These are phyloP conservation scores for Euphrasia confusa DNA, from an alignment of 257 asterid genomes.

Conservation along the genomic window DNA sequence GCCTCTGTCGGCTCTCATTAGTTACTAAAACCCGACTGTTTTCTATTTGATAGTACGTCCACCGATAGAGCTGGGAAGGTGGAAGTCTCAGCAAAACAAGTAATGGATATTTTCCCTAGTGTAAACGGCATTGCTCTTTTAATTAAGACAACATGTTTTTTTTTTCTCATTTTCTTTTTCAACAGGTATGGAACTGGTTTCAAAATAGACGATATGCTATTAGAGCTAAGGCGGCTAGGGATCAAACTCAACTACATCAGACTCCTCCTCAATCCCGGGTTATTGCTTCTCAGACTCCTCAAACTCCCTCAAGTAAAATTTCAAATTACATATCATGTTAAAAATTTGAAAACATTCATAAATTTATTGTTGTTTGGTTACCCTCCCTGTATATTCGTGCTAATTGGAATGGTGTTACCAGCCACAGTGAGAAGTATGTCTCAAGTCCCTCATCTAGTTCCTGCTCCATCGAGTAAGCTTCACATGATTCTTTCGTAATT, in stretches of 20 bases:
- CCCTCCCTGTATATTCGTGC: constrained; percentile 14
- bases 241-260: constrained; percentile 22
- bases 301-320: not conserved
- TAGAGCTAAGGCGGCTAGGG: constrained; percentile 15
- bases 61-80: constrained; percentile 78
- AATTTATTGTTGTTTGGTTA: constrained; percentile 7
- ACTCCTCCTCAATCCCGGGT: not conserved
- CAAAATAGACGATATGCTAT: constrained; percentile 1
- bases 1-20: not conserved
- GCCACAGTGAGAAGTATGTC: constrained; percentile 43
- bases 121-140: not conserved
- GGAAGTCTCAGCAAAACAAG: constrained; percentile 77
- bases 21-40: constrained; percentile 18
- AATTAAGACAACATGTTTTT: not conserved
- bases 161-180: not conserved
- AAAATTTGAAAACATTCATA: constrained; percentile 5
- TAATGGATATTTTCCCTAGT: constrained; percentile 26
- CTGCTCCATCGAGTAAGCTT: constrained; percentile 56
- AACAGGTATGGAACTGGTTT: not conserved
- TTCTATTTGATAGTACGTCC: constrained; percentile 47
- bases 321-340: constrained; percentile 14
- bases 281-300: not conserved
- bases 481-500: constrained; percentile 2
- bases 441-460: constrained; percentile 46
- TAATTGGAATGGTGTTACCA: constrained; percentile 26